A percentile compares a stretch with the other conserved stretches of the same genome.
phyloP scores from a whole-genome alignment of 1,139 yeast species.

The Pichia sp. region DNA sequence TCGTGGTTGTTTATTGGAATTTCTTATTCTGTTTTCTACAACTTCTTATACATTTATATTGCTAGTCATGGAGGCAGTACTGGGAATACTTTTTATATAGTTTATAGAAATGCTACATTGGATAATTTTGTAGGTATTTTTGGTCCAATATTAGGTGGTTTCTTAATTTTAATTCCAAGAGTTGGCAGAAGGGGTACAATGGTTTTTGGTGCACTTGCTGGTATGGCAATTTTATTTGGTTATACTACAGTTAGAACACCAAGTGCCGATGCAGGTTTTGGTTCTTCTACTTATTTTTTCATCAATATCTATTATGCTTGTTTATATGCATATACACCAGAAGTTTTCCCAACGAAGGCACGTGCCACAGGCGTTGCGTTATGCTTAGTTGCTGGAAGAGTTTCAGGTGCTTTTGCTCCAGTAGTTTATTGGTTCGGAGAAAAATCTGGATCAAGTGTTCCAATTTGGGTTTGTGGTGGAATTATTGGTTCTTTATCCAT shows the following conservation, averaged over 20 bases:
- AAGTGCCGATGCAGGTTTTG: conserved; percentile 46
- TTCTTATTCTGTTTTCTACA: conserved; percentile 45
- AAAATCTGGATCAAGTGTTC: conserved; percentile 38
- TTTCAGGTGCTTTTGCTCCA: conserved; percentile 46
- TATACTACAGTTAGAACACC: conserved; percentile 49
- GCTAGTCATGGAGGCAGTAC: conserved; percentile 42
- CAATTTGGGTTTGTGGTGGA: conserved; percentile 58
- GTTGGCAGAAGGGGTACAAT: conserved; percentile 53
- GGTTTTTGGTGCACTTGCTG: conserved; percentile 44
- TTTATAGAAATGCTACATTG: conserved; percentile 49
- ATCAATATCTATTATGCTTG: conserved; percentile 50
- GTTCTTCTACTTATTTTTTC: conserved; percentile 44
- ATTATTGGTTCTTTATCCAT: conserved; percentile 41
- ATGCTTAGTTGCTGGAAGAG: conserved; percentile 42
- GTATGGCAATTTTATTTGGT: conserved; percentile 52
- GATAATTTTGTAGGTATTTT: conserved; percentile 45
- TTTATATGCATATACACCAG: conserved; percentile 54
- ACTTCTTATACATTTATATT: conserved; percentile 45
- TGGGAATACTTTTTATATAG: conserved; percentile 33
- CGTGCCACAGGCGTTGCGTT: conserved; percentile 53
- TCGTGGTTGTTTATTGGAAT: conserved; percentile 50
- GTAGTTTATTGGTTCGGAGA: conserved; percentile 42
- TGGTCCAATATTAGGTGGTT: conserved; percentile 54
- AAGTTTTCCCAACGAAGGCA: conserved; percentile 49
- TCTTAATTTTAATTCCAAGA: conserved; percentile 37